Percentiles rank a stretch among this genome's conserved stretches.
Evolutionary conservation across 2,329 filamentous ascomycete species (phyloP).

Genomic region (Fusarium acutatum): DNA sequence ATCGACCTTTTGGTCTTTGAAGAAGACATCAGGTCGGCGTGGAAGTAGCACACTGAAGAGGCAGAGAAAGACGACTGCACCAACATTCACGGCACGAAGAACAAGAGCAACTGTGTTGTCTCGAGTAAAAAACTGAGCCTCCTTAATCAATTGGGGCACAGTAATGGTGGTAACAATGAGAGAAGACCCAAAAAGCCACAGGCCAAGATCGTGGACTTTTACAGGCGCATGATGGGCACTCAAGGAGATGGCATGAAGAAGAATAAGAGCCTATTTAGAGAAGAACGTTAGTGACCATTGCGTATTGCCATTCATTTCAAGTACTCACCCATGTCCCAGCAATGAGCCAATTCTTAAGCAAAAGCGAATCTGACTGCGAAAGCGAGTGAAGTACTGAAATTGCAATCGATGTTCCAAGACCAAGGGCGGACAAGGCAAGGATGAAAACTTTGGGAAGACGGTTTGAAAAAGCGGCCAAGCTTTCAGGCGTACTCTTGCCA

Average conservation of each 20-base stretch:
- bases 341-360: slow-evolving; percentile 67
- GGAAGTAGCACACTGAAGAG: slow-evolving; percentile 65
- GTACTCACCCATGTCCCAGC: slow-evolving; percentile 70
- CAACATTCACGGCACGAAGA: slow-evolving; percentile 57
- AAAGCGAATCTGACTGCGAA: slow-evolving; percentile 47
- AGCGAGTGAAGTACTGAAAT: slow-evolving; percentile 63
- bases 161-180: slow-evolving; percentile 54
- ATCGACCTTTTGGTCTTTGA: slow-evolving; percentile 68
- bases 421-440: slow-evolving; percentile 61
- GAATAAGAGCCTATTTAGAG: slow-evolving; percentile 56
- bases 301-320: background rate
- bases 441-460: slow-evolving; percentile 64
- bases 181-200: slow-evolving; percentile 60
- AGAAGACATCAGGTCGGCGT: slow-evolving; percentile 73
- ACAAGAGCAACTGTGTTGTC: slow-evolving; percentile 54
- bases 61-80: slow-evolving; percentile 54
- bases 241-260: slow-evolving; percentile 61
- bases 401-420: slow-evolving; percentile 64
- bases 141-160: slow-evolving; percentile 54
- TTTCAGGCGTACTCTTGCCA: slow-evolving; percentile 72
- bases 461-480: slow-evolving; percentile 69
- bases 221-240: slow-evolving; percentile 60
- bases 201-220: slow-evolving; percentile 61
- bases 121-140: slow-evolving; percentile 43
- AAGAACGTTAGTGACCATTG: background rate